Conservation (phyloP, 768 basidiomycete species). For the Leccinum barrowsii region DNA sequence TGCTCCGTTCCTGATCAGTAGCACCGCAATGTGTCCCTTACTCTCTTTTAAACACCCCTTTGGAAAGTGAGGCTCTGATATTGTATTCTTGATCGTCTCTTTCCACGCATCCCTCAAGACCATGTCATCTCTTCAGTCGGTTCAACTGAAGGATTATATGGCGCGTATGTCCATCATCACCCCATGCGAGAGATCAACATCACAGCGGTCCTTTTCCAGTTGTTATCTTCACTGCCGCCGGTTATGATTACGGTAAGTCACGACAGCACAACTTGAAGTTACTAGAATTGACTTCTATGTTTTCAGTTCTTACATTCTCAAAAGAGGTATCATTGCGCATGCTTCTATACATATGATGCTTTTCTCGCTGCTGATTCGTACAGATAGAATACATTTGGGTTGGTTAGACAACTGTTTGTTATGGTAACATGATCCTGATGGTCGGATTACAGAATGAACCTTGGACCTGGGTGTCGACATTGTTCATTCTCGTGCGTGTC, state of each 20-base stretch:
- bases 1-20: too few species aligned
- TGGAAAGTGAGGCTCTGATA: too few species aligned
- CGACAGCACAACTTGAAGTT: neutral
- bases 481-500: conserved; percentile 8
- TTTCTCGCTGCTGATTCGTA: neutral
- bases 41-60: too few species aligned
- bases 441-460: neutral
- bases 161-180: neutral
- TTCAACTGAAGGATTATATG: neutral
- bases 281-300: neutral
- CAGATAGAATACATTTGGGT: conserved; percentile 16
- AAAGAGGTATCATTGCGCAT: neutral
- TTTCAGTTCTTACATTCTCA: conserved; percentile 7
- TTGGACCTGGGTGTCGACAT: conserved; percentile 8
- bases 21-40: too few species aligned
- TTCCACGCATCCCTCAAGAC: neutral
- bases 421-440: neutral
- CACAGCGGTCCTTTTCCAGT: neutral
- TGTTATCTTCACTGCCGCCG: neutral
- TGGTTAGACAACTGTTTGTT: neutral
- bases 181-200: neutral
- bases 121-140: neutral
- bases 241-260: conserved; percentile 10
- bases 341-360: neutral
- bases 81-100: too few species aligned